phyloP scores from a whole-genome alignment of 2,329 filamentous ascomycete genomes.

The Pseudogymnoascus destructans region DNA sequence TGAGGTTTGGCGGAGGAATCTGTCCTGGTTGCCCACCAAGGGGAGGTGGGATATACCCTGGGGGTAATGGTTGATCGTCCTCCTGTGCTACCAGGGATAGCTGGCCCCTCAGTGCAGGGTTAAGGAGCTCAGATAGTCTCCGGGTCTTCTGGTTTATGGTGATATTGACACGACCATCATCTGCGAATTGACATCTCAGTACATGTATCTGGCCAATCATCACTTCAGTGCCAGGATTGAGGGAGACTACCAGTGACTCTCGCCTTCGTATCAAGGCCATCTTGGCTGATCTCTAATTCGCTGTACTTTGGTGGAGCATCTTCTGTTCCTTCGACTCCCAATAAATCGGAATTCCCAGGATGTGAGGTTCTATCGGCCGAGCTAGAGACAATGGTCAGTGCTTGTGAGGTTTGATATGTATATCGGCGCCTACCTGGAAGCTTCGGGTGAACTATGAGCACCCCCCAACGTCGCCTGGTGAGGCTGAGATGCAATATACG shows the following conservation, averaged over 20 bases:
- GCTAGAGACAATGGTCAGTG: background rate
- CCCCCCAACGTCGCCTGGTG: background rate
- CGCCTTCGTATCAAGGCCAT: constrained; percentile 50
- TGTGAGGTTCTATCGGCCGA: background rate
- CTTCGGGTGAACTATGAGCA: background rate
- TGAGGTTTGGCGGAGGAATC: constrained; percentile 44
- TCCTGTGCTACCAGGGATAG: constrained; percentile 30
- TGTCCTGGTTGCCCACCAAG: constrained; percentile 52
- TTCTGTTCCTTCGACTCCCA: background rate
- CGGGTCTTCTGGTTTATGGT: constrained; percentile 60
- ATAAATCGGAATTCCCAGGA: background rate
- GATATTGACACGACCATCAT: constrained; percentile 68
- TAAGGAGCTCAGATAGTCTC: constrained; percentile 53
- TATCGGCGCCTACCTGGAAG: background rate
- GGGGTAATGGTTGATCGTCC: constrained; percentile 41
- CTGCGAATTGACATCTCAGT: constrained; percentile 28
- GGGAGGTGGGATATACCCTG: constrained; percentile 60
- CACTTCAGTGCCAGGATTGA: background rate
- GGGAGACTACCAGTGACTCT: constrained; percentile 37
- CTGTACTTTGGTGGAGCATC: constrained; percentile 8
- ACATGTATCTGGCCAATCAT: background rate
- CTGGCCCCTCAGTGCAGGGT: constrained; percentile 48
- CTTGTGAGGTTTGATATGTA: background rate
- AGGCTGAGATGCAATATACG: background rate
- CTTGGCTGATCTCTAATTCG: constrained; percentile 42